Evolutionary conservation across 805 yeast genomes (phyloP).

Genomic region (Blastobotrys terrestris): DNA sequence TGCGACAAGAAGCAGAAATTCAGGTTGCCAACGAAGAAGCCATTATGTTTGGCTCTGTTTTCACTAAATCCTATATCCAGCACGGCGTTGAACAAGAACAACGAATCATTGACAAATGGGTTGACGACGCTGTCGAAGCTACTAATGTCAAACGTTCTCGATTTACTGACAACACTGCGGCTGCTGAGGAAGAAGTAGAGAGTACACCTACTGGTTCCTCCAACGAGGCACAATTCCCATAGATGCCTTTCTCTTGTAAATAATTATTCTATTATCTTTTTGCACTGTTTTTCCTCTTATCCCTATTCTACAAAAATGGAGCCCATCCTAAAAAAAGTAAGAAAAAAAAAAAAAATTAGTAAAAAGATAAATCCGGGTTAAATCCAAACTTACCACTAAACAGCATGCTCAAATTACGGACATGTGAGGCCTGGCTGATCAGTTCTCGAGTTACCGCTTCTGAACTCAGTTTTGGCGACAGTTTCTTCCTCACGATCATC

Average conservation of each 20-base stretch:
- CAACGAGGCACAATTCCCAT: background rate
- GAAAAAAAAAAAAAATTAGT: background rate
- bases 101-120: slow-evolving; percentile 66
- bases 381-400: slow-evolving; percentile 56
- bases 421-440: slow-evolving; percentile 67
- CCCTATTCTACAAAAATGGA: background rate
- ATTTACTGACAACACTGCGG: slow-evolving; percentile 23
- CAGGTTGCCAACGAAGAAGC: slow-evolving; percentile 77
- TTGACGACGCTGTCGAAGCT: slow-evolving; percentile 55
- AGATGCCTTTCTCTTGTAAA: background rate
- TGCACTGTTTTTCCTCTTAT: background rate
- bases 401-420: slow-evolving; percentile 61
- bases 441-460: slow-evolving; percentile 83
- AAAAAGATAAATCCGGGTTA: slow-evolving; percentile 11
- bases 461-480: slow-evolving; percentile 64
- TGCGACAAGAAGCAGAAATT: slow-evolving; percentile 71
- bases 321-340: background rate
- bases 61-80: slow-evolving; percentile 54
- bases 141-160: slow-evolving; percentile 44
- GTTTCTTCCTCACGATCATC: slow-evolving; percentile 61
- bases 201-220: background rate
- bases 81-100: slow-evolving; percentile 70
- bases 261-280: background rate
- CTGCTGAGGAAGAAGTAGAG: slow-evolving; percentile 25
- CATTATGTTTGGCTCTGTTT: slow-evolving; percentile 76